Conservation (phyloP, 352 stramenopile species). For the Sclerospora graminicola region DNA sequence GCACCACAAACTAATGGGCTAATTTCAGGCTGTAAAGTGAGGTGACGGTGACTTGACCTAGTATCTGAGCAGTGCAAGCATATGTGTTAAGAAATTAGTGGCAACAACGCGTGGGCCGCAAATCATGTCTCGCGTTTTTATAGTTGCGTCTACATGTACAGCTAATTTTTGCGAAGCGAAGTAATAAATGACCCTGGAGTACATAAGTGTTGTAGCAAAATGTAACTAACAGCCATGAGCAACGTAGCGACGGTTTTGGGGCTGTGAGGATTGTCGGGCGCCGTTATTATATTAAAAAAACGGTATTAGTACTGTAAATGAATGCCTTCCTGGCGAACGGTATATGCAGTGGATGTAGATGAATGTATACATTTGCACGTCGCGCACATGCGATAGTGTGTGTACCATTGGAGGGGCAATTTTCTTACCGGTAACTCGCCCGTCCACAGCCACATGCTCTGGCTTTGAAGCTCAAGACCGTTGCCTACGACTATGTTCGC, state of each 20-base stretch:
- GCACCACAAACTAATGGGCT: constrained; percentile 8
- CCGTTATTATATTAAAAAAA: no score
- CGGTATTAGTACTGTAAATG: no score
- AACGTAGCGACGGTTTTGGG: no score
- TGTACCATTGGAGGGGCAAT: neutral
- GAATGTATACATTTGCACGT: neutral
- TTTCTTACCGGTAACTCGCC: neutral
- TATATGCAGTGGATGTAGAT: neutral
- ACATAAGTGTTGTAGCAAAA: no score
- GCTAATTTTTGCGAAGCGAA: no score
- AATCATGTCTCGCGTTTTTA: no score
- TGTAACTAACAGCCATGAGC: no score
- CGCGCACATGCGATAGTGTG: neutral
- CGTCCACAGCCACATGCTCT: neutral
- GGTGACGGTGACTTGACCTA: constrained; percentile 11
- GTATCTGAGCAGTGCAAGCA: constrained; percentile 9
- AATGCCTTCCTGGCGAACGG: no score
- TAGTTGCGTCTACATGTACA: no score
- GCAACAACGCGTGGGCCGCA: neutral
- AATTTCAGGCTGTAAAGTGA: constrained; percentile 10
- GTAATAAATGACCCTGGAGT: no score
- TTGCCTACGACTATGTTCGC: neutral
- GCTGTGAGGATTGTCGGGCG: no score
- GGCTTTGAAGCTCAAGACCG: neutral
- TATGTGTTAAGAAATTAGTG: constrained; percentile 3